A percentile compares a stretch with the other conserved stretches of the same genome.
phyloP scores from a whole-genome alignment of 2,329 filamentous ascomycete genomes.

The Dactylellina drechsleri region DNA sequence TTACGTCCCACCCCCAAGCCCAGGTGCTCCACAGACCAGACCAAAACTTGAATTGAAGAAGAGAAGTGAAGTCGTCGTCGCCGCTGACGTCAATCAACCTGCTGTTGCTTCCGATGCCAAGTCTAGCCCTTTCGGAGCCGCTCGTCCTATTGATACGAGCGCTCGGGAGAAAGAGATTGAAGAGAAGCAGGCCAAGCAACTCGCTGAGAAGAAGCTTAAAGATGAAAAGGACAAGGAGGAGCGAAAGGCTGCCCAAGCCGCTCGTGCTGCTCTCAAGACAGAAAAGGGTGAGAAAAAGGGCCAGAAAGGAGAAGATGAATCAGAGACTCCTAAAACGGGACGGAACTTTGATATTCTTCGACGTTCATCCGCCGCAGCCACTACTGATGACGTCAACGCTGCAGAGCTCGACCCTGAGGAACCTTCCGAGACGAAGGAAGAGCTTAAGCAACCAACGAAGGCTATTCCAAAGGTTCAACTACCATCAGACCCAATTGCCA shows the following conservation, averaged over 20 bases:
- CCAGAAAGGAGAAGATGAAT: constrained; percentile 59
- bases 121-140: constrained; percentile 91
- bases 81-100: constrained; percentile 66
- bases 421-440: constrained; percentile 47
- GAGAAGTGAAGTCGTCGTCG: constrained; percentile 71
- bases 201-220: constrained; percentile 83
- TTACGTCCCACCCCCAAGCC: constrained; percentile 63
- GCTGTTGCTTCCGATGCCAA: constrained; percentile 74
- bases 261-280: constrained; percentile 70
- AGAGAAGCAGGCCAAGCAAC: constrained; percentile 86
- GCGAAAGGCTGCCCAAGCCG: constrained; percentile 72
- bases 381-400: constrained; percentile 62
- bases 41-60: constrained; percentile 89
- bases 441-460: constrained; percentile 62
- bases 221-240: constrained; percentile 70
- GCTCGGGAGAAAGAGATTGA: constrained; percentile 88
- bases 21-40: constrained; percentile 71
- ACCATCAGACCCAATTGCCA: constrained; percentile 63
- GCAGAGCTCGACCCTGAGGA: constrained; percentile 61
- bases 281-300: constrained; percentile 65
- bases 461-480: constrained; percentile 69
- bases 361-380: constrained; percentile 64
- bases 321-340: constrained; percentile 60
- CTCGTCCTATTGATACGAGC: constrained; percentile 91
- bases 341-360: constrained; percentile 69